Conservation (phyloP, 805 yeast species). For the Suhomyces vadensis region DNA sequence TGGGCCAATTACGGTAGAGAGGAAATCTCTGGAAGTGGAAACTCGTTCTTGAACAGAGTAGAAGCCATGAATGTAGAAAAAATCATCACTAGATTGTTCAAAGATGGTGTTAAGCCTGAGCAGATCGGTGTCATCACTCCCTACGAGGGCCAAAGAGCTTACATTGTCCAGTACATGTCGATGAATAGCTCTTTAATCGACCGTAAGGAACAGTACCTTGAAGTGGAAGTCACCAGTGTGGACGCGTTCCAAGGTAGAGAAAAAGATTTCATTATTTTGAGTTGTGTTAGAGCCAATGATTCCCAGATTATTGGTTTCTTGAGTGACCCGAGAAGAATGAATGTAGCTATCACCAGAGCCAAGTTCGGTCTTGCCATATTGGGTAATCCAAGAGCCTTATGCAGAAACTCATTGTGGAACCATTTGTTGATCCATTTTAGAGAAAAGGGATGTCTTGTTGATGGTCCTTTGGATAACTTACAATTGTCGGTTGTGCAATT, state of each 20-base stretch:
- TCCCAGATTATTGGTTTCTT: constrained; percentile 43
- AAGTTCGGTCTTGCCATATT: constrained; percentile 52
- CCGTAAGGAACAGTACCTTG: constrained; percentile 56
- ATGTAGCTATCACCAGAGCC: constrained; percentile 47
- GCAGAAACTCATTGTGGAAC: constrained; percentile 75
- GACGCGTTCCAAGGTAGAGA: constrained; percentile 64
- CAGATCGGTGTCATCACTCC: constrained; percentile 95
- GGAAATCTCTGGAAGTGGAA: constrained; percentile 80
- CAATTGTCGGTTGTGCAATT: constrained; percentile 68
- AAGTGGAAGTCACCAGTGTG: constrained; percentile 83
- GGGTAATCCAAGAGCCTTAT: constrained; percentile 81
- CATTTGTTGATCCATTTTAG: constrained; percentile 74
- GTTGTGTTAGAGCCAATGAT: constrained; percentile 47
- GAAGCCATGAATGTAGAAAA: constrained; percentile 90
- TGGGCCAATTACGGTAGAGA: constrained; percentile 91
- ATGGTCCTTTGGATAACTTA: constrained; percentile 80
- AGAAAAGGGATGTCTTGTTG: constrained; percentile 84
- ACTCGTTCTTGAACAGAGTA: constrained; percentile 77
- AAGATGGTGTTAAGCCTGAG: constrained; percentile 72
- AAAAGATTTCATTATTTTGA: constrained; percentile 43
- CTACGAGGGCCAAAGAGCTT: constrained; percentile 90
- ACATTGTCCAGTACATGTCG: constrained; percentile 74
- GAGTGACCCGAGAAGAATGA: constrained; percentile 45
- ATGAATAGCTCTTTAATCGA: constrained; percentile 64
- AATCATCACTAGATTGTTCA: constrained; percentile 67